Conservation (phyloP, 2,329 filamentous ascomycete species). For the Chaetomiaceae sp. region DNA sequence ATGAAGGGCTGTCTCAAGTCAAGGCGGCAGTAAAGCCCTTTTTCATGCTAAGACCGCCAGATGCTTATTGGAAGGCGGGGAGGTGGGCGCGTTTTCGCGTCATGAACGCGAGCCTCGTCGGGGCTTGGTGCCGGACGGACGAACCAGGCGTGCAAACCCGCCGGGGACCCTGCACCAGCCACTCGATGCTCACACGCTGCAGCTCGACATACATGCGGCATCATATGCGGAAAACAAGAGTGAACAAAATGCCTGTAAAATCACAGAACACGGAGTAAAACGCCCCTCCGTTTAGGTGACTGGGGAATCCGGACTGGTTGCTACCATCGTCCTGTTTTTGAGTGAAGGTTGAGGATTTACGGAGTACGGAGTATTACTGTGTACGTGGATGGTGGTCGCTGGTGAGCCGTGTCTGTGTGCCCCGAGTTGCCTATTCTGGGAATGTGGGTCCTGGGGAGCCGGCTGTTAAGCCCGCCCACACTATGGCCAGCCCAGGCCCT, state of each 20-base stretch:
- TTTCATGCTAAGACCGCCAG: conserved; percentile 8
- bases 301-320: too few relatives aligned
- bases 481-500: too few relatives aligned
- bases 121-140: background rate
- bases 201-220: background rate
- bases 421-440: background rate
- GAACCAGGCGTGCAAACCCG: background rate
- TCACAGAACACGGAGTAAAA: too few relatives aligned
- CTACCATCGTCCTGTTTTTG: too few relatives aligned
- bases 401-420: background rate
- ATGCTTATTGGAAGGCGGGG: conserved; percentile 6
- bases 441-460: background rate
- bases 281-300: too few relatives aligned
- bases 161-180: background rate
- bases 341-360: background rate
- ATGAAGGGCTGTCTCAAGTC: background rate
- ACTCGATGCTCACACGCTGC: background rate
- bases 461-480: conserved; percentile 1
- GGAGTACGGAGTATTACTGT: too few relatives aligned
- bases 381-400: too few relatives aligned
- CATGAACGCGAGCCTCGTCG: conserved; percentile 11
- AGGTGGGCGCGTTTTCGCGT: conserved; percentile 14
- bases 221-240: too few relatives aligned
- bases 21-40: background rate
- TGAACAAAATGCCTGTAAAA: too few relatives aligned